Evolutionary conservation across 176 grass and related monocot species (phyloP), one percentile per base, ranked within the genome.

Genomic region (Oryza meridionalis): DNA sequence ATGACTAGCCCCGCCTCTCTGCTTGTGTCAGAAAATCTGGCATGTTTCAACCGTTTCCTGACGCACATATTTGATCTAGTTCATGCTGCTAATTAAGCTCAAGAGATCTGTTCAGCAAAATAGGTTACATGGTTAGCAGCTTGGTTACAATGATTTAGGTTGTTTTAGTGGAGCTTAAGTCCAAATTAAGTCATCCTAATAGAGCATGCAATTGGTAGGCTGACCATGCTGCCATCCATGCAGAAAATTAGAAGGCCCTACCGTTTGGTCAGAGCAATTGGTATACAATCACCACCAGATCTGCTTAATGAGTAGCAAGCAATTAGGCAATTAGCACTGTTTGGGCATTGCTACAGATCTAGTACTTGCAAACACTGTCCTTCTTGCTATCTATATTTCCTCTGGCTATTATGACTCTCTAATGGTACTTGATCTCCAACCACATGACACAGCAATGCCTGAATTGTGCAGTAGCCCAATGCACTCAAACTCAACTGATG

Each of bases 251-350:
- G 5, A 62, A 75, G 49, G 25, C 72, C 46, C 25, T 66, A 51
- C 53, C 66, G 59, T 78, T 86, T 85, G 88, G 83, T 73, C 83
- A 11, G 66, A 77, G 24, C 45, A 72, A 70, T 67, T 29, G 72
- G 67, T 78, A 76, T 35, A 45, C 44, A 64, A 68, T 86, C 88
- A 78, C 6, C 67, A 50, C 73, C 33, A 46, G 24, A 9, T 45
- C 58, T 2, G 58, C 44, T 24, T 66, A 73, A 47, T 55, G 47
- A 27, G 24, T n/a, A 26, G 8, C 16, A 22, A 26, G 12, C 16
- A 25, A 61, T 51, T 40, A 17, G 13, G 9, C 49, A 70, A 73
- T 42, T 65, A 72, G 10, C 83, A 66, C 43, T 33, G 82, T 73
- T 61, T 72, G 58, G 21, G 15, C 59, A 17, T n/a, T 16, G 70